These are phyloP conservation scores for Esteya vermicola DNA, from an alignment of 2,329 filamentous ascomycete species.

Conservation along the genomic window DNA sequence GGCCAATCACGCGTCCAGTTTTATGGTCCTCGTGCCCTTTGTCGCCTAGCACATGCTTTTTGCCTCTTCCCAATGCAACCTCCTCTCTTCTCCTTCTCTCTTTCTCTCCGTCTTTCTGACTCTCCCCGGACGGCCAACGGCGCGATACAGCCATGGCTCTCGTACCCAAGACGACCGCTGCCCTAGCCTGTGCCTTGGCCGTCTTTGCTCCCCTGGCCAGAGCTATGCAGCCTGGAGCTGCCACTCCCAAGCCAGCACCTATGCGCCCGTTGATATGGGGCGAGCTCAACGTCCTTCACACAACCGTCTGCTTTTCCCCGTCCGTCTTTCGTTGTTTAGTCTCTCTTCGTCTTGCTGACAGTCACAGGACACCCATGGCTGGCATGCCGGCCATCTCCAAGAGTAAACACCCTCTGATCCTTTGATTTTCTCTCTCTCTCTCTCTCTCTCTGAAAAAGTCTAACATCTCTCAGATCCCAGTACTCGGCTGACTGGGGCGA, in stretches of 20 bases:
- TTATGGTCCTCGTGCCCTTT: too few species aligned
- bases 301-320: constrained; percentile 39
- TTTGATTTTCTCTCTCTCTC: too few species aligned
- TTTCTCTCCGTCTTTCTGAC: too few species aligned
- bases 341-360: not conserved
- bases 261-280: constrained; percentile 79
- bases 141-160: not conserved
- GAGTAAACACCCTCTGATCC: constrained; percentile 42
- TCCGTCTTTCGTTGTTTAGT: not conserved
- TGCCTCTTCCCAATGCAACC: too few species aligned
- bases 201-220: constrained; percentile 16
- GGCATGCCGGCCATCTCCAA: constrained; percentile 84
- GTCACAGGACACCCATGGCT: constrained; percentile 66
- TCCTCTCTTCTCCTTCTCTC: too few species aligned
- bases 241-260: constrained; percentile 62
- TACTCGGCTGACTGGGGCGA: constrained; percentile 97
- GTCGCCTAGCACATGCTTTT: too few species aligned
- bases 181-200: constrained; percentile 3
- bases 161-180: not conserved
- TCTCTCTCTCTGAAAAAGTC: not conserved
- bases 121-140: too few species aligned
- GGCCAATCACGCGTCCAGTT: too few species aligned
- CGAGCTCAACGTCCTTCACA: constrained; percentile 95
- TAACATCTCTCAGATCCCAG: constrained; percentile 51
- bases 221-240: constrained; percentile 65